These are phyloP conservation scores for Lepidium africanum DNA, from an alignment of 345 rosid genomes.

Conservation along the genomic window DNA sequence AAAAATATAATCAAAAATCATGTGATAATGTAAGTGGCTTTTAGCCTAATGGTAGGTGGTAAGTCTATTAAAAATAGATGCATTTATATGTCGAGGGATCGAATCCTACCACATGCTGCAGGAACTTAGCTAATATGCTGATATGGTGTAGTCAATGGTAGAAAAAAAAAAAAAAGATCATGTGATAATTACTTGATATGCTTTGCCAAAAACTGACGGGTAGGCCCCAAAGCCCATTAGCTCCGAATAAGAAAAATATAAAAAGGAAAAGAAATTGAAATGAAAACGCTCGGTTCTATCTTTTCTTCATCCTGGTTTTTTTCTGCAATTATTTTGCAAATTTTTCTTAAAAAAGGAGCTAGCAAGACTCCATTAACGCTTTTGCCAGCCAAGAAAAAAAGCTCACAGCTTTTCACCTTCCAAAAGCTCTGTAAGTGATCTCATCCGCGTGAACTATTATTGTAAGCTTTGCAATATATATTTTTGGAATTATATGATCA, in stretches of 20 bases:
- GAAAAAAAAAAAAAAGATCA: neutral
- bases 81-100: too few relatives aligned
- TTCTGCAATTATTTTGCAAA: neutral
- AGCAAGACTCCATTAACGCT: constrained; percentile 23
- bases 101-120: too few relatives aligned
- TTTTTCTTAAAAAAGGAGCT: constrained; percentile 6
- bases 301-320: neutral
- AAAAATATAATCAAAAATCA: neutral
- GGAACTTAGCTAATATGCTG: too few relatives aligned
- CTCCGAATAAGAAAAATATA: neutral
- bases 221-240: constrained; percentile 28
- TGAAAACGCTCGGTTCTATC: constrained; percentile 8
- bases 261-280: neutral
- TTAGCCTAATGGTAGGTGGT: too few relatives aligned
- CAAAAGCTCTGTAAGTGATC: constrained; percentile 13
- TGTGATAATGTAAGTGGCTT: too few relatives aligned
- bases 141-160: too few relatives aligned
- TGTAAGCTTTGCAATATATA: neutral
- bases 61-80: too few relatives aligned
- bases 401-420: constrained; percentile 21
- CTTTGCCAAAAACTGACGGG: constrained; percentile 20
- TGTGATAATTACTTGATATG: constrained; percentile 25
- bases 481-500: neutral
- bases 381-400: constrained; percentile 17
- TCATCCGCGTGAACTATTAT: constrained; percentile 7